A percentile compares a stretch with the other conserved stretches of the same genome.
phyloP scores from a whole-genome alignment of 2,329 filamentous ascomycete genomes.

The Fusarium sp. region DNA sequence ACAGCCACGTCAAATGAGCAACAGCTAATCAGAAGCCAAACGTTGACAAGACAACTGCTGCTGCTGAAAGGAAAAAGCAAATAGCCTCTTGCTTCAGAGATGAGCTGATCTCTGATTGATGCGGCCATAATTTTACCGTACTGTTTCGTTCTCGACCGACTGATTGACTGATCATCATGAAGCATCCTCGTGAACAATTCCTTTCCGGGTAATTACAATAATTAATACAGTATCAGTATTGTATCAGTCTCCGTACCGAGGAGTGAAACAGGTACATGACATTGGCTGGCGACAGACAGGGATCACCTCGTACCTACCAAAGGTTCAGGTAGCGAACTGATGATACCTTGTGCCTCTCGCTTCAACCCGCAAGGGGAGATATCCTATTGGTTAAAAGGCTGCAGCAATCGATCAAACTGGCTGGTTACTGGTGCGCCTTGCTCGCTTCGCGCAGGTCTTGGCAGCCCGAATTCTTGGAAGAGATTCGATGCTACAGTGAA shows the following conservation, averaged over 20 bases:
- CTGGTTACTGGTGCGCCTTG: conserved; percentile 22
- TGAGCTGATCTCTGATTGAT: not conserved
- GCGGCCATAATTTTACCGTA: not conserved
- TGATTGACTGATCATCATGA: conserved; percentile 19
- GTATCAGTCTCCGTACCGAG: not conserved
- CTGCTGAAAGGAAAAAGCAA: conserved; percentile 10
- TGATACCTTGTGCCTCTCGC: not conserved
- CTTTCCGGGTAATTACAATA: not conserved
- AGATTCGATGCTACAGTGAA: not conserved
- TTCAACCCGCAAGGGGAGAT: not conserved
- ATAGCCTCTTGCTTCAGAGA: not conserved
- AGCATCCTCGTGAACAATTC: conserved; percentile 16
- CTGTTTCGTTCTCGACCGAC: not conserved
- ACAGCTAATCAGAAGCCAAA: not conserved
- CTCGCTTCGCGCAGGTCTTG: conserved; percentile 15
- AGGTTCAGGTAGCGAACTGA: conserved; percentile 4
- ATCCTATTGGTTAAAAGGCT: not conserved
- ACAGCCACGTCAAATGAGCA: conserved; percentile 11
- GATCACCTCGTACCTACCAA: not conserved
- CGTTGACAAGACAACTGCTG: conserved; percentile 18
- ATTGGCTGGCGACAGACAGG: not conserved
- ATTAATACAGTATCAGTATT: not conserved
- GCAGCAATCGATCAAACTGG: not conserved
- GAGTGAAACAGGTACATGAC: conserved; percentile 3
- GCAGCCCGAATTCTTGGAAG: conserved; percentile 18